Base-by-base conservation (phyloP, 2,329 filamentous ascomycete species). In the Xylaria sp. region DNA sequence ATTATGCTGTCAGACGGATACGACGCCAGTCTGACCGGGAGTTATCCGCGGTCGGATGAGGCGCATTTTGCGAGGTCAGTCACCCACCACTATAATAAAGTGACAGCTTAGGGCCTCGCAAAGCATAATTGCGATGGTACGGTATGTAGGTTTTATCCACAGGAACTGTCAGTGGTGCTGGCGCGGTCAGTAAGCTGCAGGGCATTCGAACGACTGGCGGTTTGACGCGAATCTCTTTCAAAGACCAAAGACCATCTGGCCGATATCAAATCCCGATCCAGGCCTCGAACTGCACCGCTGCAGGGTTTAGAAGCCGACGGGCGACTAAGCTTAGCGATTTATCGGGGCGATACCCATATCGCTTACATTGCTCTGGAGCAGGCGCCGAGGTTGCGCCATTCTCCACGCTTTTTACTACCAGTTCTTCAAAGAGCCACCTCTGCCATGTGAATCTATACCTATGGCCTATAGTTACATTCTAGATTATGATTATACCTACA, bases 21-120 rank as follows among this genome's bases (percentile, higher is more conserved):
- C 61, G 39, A 68, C 68, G 52, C 56, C 60, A 60, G 65, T 68
- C 67, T 68, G 58, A 69, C 70, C 70, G 70, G 70, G 20, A 32
- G 23, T 8, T 58, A 70, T 70, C 70, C 70, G 64, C 64, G 68
- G 70, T 48, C 51, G 57, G 50, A 66, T 44, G 64, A 67, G 56
- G 64, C 48, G 50, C 20, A 44, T 18, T 56, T 46, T 46, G 37
- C 25, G 48, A 55, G 52, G 58, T 50, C 52, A 52, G 51, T 20
- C 46, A 15, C 32, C 34, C 10, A 54, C 52, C 39, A 15, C 23
- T n/a, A 4, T 46, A n/a, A 58, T 46, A 20, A 58, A 12, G 23
- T 32, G 20, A 25, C 39, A 12, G 37, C 28, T 44, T n/a, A 13
- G 39, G 55, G 54, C 51, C 51, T 50, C 37, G 63, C 34, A 52